These are phyloP conservation scores for Daedaleopsis sinensis DNA, from an alignment of 768 basidiomycete genomes.

Conservation along the genomic window DNA sequence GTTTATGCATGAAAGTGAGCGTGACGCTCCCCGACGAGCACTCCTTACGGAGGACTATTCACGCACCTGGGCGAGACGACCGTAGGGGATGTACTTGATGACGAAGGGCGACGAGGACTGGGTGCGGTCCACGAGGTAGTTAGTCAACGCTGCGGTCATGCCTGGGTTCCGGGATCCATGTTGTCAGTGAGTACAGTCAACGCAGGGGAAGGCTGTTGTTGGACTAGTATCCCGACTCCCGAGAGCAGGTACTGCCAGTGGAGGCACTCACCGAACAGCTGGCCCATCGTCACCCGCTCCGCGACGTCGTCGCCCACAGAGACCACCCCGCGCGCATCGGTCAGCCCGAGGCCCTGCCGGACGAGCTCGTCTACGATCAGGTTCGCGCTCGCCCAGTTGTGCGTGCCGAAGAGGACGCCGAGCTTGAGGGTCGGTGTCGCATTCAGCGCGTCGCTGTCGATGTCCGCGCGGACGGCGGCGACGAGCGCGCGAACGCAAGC, in stretches of 20 bases:
- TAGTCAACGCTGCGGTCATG: conserved; percentile 84
- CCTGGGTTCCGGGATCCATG: conserved; percentile 45
- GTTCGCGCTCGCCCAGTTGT: conserved; percentile 74
- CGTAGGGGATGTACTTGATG: conserved; percentile 85
- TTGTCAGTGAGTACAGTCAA: conserved; percentile 2
- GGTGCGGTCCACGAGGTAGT: conserved; percentile 63
- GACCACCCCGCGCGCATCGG: conserved; percentile 33
- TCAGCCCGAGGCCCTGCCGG: conserved; percentile 52
- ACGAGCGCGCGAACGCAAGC: conserved; percentile 61
- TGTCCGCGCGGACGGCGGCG: conserved; percentile 54
- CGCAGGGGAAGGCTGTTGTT: not conserved
- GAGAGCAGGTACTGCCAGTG: not conserved
- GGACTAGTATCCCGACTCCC: not conserved
- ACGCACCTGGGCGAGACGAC: conserved; percentile 62
- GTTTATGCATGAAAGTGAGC: not conserved
- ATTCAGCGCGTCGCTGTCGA: conserved; percentile 27
- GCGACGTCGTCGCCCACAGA: conserved; percentile 55
- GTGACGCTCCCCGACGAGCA: too few species aligned
- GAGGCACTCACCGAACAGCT: conserved; percentile 71
- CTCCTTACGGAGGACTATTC: conserved; percentile 7
- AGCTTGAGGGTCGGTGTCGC: conserved; percentile 43
- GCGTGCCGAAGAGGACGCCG: conserved; percentile 84
- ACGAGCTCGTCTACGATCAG: conserved; percentile 65
- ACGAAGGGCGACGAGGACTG: conserved; percentile 63
- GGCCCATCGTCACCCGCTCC: conserved; percentile 74